These are phyloP conservation scores for Phylloporus sp. DNA, from an alignment of 768 basidiomycete species.

Conservation along the genomic window DNA sequence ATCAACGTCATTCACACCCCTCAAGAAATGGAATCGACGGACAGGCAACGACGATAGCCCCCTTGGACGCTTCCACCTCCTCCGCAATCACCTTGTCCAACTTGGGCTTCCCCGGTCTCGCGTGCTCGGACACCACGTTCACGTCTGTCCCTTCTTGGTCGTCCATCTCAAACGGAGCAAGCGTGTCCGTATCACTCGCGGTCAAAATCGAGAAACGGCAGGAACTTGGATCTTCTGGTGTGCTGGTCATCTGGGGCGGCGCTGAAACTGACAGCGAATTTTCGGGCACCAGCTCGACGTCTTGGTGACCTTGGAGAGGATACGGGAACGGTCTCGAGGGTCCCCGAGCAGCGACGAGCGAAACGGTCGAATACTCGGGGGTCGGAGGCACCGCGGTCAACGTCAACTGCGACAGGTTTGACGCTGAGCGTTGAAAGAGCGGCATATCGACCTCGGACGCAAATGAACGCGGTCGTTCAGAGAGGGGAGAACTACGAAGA, in stretches of 20 bases:
- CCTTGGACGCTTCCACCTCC: conserved; percentile 53
- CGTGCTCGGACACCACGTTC: conserved; percentile 54
- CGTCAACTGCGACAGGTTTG: conserved; percentile 1
- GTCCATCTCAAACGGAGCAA: conserved; percentile 43
- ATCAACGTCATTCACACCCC: neutral
- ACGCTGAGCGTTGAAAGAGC: conserved; percentile 7
- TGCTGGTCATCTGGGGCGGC: neutral
- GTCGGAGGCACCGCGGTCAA: neutral
- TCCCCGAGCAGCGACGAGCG: neutral
- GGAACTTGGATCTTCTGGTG: neutral
- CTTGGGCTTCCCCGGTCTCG: conserved; percentile 62
- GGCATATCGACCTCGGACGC: conserved; percentile 13
- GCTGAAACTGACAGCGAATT: neutral
- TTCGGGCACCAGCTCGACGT: conserved; percentile 6
- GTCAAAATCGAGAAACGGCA: neutral
- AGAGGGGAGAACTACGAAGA: conserved; percentile 16
- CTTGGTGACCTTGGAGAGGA: neutral
- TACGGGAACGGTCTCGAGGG: neutral
- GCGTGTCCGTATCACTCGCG: neutral
- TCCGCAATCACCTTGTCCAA: conserved; percentile 57
- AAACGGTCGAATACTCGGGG: conserved; percentile 4
- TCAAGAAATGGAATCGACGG: conserved; percentile 27
- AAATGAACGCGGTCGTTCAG: conserved; percentile 11
- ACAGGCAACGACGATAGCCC: conserved; percentile 66
- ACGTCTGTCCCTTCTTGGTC: conserved; percentile 57